Evolutionary conservation across 177 flowering plant genomes (phyloP), one percentile per base, ranked within the genome.

Genomic region (Vitis hybrid): DNA sequence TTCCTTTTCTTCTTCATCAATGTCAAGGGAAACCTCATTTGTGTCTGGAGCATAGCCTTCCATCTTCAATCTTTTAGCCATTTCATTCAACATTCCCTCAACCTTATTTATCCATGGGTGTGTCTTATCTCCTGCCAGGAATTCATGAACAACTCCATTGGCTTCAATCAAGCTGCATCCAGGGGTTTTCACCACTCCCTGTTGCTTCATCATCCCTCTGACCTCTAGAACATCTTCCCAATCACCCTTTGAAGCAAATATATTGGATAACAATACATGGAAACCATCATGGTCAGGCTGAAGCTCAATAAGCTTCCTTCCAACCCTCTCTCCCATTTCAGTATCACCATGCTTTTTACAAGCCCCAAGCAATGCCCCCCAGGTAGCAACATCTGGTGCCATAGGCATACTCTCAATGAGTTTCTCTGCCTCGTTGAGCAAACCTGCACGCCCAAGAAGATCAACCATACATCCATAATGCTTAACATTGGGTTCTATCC

Each of bases 391-490:
- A 74, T 79, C 84, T 9, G 87, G 82, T 67, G 70, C 61, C 78
- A 84, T 73, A 2, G 85, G 87, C 87, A 83, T 83, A 50, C 60
- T 70, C 62, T 67, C 30, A 52, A 82, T 73, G n/a, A 82, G 76
- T 30, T 76, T 69, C 79, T 79, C 80, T n/a, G 87, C 87, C 69
- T 84, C 87, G 30, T 74, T 68, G 1, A 84, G 74, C 75, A 68
- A n/a, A 55, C 87, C 84, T 2, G 75, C 87, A 10, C 87, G 84
- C n/a, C 87, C 87, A 17, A 81, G 75, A 66, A 84, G 81, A 76
- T 84, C 87, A 66, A 84, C 85, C 82, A 82, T 74, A 77, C 85
- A 81, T 23, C 80, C 84, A 60, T 81, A 84, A 57, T 81, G 87
- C 78, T 80, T 78, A 64, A 75, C 70, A 67, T 78, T 81, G 12